These are phyloP conservation scores for Suillus sp. DNA, from an alignment of 768 basidiomycete genomes.

Conservation along the genomic window DNA sequence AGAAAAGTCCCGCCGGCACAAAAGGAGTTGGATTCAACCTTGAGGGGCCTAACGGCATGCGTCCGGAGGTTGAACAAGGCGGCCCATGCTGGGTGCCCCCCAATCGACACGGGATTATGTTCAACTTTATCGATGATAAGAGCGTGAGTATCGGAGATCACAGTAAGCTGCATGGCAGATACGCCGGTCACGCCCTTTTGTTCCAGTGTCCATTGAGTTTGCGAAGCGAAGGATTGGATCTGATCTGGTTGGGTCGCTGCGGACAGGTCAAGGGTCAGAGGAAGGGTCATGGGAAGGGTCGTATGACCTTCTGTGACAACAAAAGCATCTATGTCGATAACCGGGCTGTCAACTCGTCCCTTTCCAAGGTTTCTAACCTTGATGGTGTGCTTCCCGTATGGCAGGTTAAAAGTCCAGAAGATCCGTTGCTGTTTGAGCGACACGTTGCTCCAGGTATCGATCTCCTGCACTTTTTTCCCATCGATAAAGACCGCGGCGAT, in stretches of 20 bases:
- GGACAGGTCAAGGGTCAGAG: constrained; percentile 3
- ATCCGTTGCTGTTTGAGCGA: constrained; percentile 59
- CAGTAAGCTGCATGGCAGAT: constrained; percentile 72
- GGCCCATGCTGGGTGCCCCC: constrained; percentile 81
- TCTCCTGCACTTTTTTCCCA: constrained; percentile 43
- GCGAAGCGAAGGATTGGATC: neutral
- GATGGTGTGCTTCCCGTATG: constrained; percentile 55
- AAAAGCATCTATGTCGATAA: constrained; percentile 65
- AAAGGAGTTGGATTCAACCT: constrained; percentile 79
- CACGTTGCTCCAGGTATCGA: constrained; percentile 46
- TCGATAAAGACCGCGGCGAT: constrained; percentile 60
- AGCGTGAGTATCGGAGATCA: constrained; percentile 70
- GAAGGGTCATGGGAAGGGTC: neutral
- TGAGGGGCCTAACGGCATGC: constrained; percentile 60
- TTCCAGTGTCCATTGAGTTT: constrained; percentile 52
- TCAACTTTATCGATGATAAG: constrained; percentile 84
- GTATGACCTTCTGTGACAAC: constrained; percentile 55
- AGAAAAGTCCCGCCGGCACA: constrained; percentile 83
- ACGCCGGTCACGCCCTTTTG: constrained; percentile 76
- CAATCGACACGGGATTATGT: constrained; percentile 74
- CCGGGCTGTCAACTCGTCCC: constrained; percentile 38
- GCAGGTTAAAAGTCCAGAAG: constrained; percentile 60
- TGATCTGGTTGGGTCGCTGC: neutral
- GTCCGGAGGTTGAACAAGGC: constrained; percentile 71
- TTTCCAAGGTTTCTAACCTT: constrained; percentile 60